Conservation (phyloP, 495 filamentous ascomycete genomes). For the Chaetomium cochliodes region DNA sequence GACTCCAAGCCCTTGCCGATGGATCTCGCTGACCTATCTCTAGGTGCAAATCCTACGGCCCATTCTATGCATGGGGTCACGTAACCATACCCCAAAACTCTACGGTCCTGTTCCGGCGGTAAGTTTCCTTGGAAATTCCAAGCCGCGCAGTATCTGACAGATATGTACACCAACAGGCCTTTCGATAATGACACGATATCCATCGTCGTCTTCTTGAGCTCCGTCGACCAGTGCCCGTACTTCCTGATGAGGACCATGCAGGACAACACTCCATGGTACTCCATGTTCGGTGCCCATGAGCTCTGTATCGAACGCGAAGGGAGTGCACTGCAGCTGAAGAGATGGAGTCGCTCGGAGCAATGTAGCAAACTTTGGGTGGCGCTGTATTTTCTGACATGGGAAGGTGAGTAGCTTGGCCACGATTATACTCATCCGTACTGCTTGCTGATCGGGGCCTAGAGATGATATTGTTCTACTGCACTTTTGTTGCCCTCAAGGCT, state of each 20-base stretch:
- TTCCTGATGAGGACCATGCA: conserved; percentile 43
- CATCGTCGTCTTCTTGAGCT: conserved; percentile 47
- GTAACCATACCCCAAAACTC: conserved; percentile 45
- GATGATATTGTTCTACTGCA: conserved; percentile 78
- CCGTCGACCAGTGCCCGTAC: conserved; percentile 43
- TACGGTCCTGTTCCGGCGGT: conserved; percentile 54
- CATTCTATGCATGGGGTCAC: conserved; percentile 44
- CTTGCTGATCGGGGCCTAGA: conserved; percentile 31
- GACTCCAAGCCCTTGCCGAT: neutral
- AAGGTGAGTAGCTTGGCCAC: conserved; percentile 39
- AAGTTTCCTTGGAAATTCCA: conserved; percentile 13
- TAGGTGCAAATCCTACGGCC: conserved; percentile 40
- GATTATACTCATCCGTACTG: neutral
- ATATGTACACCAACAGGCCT: conserved; percentile 32
- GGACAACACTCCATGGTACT: conserved; percentile 47
- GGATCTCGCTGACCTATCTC: conserved; percentile 7
- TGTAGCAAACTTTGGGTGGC: conserved; percentile 51
- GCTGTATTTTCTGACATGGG: conserved; percentile 56
- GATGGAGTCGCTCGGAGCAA: conserved; percentile 46
- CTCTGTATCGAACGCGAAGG: conserved; percentile 50
- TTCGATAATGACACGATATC: conserved; percentile 54
- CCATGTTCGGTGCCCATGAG: conserved; percentile 48
- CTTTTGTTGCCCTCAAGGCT: conserved; percentile 70
- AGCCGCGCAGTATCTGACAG: neutral
- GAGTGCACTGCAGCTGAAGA: conserved; percentile 48